Conservation (phyloP, 2,329 filamentous ascomycete genomes). For the Elsinoe arachidis region DNA sequence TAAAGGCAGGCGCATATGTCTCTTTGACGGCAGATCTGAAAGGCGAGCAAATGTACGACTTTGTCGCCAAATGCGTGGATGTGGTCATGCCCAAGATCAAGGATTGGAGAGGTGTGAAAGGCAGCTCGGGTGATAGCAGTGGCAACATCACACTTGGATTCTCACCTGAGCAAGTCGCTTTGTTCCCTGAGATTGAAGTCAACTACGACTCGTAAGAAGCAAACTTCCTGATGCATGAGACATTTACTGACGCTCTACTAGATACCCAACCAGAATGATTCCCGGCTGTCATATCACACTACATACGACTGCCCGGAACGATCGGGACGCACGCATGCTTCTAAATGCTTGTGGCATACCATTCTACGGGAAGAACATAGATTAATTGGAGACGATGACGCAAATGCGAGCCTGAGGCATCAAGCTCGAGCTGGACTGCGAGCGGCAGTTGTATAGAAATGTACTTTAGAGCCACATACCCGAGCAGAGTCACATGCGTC, state of each 20-base stretch:
- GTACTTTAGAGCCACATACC: not conserved
- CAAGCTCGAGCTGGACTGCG: not conserved
- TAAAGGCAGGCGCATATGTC: constrained; percentile 61
- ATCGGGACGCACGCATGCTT: constrained; percentile 74
- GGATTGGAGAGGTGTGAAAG: constrained; percentile 79
- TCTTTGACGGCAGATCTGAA: constrained; percentile 69
- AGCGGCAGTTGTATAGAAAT: not conserved
- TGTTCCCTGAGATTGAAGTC: constrained; percentile 89
- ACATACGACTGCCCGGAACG: constrained; percentile 74
- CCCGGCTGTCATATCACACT: constrained; percentile 77
- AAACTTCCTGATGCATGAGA: not conserved
- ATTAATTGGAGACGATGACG: constrained; percentile 29
- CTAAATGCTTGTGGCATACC: constrained; percentile 65
- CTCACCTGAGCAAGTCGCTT: constrained; percentile 61
- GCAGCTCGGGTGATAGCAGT: constrained; percentile 70
- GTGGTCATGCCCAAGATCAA: constrained; percentile 91
- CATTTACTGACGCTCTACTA: constrained; percentile 30
- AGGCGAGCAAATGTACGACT: constrained; percentile 78
- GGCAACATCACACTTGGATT: constrained; percentile 85
- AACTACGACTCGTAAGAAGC: constrained; percentile 78
- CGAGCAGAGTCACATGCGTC: not conserved
- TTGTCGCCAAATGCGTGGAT: constrained; percentile 81
- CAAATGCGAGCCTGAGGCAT: not conserved
- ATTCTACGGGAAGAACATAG: constrained; percentile 66
- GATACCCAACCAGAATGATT: constrained; percentile 64